Conservation (phyloP, 2,329 filamentous ascomycete genomes). For the Cercospora sesami region DNA sequence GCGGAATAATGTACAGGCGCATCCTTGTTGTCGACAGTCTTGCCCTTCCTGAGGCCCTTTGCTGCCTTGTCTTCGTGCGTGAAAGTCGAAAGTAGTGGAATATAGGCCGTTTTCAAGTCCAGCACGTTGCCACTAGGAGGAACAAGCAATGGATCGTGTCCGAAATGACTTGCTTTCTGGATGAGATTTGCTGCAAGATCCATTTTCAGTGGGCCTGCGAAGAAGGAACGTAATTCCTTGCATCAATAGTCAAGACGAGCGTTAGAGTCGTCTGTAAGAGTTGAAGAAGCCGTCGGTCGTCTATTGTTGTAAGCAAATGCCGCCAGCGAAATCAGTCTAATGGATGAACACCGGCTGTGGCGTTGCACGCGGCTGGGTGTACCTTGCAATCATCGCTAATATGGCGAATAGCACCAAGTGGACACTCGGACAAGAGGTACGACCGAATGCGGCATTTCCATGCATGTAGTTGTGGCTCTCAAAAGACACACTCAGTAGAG, state of each 20-base stretch:
- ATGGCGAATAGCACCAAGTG: neutral
- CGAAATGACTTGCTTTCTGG: neutral
- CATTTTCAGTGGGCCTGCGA: neutral
- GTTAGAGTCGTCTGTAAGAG: neutral
- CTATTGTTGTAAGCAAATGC: neutral
- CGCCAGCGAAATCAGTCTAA: neutral
- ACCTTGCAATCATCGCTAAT: neutral
- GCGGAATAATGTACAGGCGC: conserved; percentile 1
- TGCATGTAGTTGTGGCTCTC: too few relatives aligned
- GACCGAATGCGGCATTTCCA: neutral
- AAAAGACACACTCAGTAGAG: too few relatives aligned
- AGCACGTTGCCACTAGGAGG: conserved; percentile 4
- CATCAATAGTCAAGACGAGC: neutral
- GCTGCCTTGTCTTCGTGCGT: conserved; percentile 14
- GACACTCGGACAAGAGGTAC: neutral
- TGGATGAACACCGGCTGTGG: conserved; percentile 1
- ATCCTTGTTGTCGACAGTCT: neutral
- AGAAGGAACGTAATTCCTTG: neutral
- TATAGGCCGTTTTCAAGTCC: conserved; percentile 8
- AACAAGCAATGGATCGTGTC: conserved; percentile 8
- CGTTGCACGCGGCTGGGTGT: neutral
- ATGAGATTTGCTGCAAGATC: neutral
- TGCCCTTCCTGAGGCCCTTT: conserved; percentile 12
- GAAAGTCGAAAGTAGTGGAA: conserved; percentile 14
- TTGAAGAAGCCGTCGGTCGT: neutral